Conservation (phyloP, 1,284 basidiomycete genomes). For the Neonothopanus nambi region DNA sequence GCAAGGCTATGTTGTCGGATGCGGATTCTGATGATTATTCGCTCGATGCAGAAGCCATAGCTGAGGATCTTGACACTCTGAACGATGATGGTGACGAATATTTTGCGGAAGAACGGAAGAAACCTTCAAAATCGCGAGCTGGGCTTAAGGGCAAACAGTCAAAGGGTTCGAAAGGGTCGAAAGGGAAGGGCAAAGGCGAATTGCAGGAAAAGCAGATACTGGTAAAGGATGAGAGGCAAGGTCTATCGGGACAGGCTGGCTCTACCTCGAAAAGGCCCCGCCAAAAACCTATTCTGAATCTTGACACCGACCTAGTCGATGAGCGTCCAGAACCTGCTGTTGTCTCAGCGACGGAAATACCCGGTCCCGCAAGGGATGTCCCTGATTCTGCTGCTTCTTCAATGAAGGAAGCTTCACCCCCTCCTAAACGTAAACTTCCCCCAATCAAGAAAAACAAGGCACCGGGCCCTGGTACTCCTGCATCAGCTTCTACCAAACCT, state of each 20-base stretch:
- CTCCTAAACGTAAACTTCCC: conserved; percentile 63
- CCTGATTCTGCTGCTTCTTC: conserved; percentile 5
- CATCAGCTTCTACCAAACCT: conserved; percentile 19
- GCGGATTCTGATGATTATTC: conserved; percentile 22
- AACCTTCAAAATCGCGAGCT: conserved; percentile 11
- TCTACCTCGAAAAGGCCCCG: conserved; percentile 3
- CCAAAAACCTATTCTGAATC: background rate
- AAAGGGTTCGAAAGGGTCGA: conserved; percentile 12
- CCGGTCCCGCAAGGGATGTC: conserved; percentile 11
- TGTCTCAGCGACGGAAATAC: conserved; percentile 21
- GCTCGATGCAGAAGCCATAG: conserved; percentile 19
- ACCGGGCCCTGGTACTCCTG: conserved; percentile 21
- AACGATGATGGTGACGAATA: conserved; percentile 37
- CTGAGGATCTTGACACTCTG: conserved; percentile 21
- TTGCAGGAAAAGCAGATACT: conserved; percentile 28
- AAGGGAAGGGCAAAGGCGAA: conserved; percentile 26
- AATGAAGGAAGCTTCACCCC: conserved; percentile 27
- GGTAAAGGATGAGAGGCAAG: conserved; percentile 43
- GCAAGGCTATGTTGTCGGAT: conserved; percentile 8
- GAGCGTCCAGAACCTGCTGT: background rate
- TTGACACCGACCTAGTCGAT: conserved; percentile 1
- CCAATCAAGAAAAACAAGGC: conserved; percentile 73
- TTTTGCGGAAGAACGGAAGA: conserved; percentile 25
- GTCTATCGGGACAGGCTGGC: background rate
- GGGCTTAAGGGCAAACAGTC: conserved; percentile 29